Percentiles rank a stretch among this genome's conserved stretches.
Conservation (phyloP, 2,329 filamentous ascomycete genomes). For the Colletotrichum graminicola region DNA sequence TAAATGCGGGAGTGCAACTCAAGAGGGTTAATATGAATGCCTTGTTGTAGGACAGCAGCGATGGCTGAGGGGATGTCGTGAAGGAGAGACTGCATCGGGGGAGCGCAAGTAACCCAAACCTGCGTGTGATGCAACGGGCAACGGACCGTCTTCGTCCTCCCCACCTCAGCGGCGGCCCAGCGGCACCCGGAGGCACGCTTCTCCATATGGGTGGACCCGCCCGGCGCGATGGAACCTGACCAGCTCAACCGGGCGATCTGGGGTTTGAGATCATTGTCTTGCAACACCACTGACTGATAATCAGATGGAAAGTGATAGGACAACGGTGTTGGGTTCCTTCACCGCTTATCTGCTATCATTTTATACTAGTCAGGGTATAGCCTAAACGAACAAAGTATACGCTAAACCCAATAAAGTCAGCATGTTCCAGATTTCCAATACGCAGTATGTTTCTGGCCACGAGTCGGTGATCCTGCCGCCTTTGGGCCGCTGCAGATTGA, state of each 20-base stretch:
- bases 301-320: slow-evolving; percentile 27
- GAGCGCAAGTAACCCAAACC: no score
- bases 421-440: slow-evolving; percentile 4
- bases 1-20: no score
- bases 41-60: no score
- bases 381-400: slow-evolving; percentile 19
- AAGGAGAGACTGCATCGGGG: no score
- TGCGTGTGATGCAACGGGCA: no score
- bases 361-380: slow-evolving; percentile 21
- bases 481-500: slow-evolving; percentile 17
- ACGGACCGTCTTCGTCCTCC: no score
- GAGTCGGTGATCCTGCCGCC: slow-evolving; percentile 29
- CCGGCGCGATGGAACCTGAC: background rate
- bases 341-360: slow-evolving; percentile 22
- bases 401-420: slow-evolving; percentile 32
- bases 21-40: no score
- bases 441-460: slow-evolving; percentile 16
- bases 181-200: slow-evolving; percentile 1
- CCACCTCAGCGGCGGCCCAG: background rate
- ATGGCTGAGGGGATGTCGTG: no score
- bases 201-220: background rate
- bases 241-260: background rate
- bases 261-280: background rate
- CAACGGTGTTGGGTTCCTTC: background rate
- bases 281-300: background rate